Evolutionary conservation across 805 yeast species (phyloP).

Genomic region (Pichia paraexigua): DNA sequence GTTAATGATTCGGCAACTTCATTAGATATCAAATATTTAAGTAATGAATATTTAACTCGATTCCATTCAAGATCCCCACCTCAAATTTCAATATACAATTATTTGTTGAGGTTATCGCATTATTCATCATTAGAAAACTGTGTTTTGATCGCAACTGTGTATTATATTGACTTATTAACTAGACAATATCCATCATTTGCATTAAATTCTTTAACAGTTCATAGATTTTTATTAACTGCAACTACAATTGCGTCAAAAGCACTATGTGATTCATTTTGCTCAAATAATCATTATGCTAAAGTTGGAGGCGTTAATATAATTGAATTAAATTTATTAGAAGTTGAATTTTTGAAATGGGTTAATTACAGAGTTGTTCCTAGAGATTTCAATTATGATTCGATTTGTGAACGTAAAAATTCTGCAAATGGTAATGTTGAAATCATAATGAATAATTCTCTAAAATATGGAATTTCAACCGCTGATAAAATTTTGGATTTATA

Average conservation of each 20-base stretch:
- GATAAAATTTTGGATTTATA: conserved; percentile 39
- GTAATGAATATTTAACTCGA: conserved; percentile 53
- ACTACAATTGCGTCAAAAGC: conserved; percentile 89
- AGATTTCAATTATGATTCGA: conserved; percentile 31
- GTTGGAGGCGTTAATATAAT: conserved; percentile 88
- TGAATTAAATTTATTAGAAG: conserved; percentile 80
- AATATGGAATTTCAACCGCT: conserved; percentile 26
- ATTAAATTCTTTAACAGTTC: conserved; percentile 86
- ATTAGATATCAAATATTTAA: conserved; percentile 26
- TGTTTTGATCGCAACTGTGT: conserved; percentile 72
- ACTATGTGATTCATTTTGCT: conserved; percentile 87
- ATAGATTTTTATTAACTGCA: conserved; percentile 81
- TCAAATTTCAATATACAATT: conserved; percentile 69
- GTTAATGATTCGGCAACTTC: conserved; percentile 51
- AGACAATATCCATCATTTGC: conserved; percentile 73
- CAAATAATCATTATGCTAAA: conserved; percentile 88
- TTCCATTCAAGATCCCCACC: conserved; percentile 95
- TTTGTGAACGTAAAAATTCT: conserved; percentile 19
- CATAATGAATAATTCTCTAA: conserved; percentile 14
- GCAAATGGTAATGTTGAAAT: conserved; percentile 17
- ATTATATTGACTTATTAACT: conserved; percentile 80
- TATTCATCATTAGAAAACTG: conserved; percentile 83
- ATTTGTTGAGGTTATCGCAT: conserved; percentile 66
- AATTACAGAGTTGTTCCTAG: conserved; percentile 69
- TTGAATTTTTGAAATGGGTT: conserved; percentile 76